Evolutionary conservation across 2,329 filamentous ascomycete species (phyloP).

Genomic region (Aureobasidium sp.): DNA sequence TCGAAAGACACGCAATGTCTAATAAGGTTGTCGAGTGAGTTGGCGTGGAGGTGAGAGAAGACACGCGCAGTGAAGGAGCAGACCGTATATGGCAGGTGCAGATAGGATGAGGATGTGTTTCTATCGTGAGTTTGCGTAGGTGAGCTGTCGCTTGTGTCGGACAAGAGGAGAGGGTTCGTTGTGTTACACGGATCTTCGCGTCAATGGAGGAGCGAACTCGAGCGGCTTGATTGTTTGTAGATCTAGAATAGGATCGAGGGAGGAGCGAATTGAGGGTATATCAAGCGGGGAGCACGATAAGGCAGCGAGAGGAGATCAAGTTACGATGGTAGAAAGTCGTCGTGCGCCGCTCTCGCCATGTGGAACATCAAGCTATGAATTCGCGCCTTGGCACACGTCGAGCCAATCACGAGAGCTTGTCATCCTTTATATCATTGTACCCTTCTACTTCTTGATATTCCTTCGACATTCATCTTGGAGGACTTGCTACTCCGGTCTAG

Average conservation of each 20-base stretch:
- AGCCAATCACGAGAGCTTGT: neutral
- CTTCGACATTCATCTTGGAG: neutral
- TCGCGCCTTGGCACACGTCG: constrained; percentile 6
- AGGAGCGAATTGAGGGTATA: neutral
- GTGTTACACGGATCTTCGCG: neutral
- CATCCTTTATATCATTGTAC: neutral
- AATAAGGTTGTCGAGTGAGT: neutral
- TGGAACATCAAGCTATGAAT: neutral
- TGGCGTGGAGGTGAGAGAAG: neutral
- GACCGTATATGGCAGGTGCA: neutral
- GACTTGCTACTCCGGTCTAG: neutral
- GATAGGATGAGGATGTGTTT: neutral
- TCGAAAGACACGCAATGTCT: constrained; percentile 5
- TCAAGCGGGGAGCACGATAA: constrained; percentile 7
- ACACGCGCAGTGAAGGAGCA: neutral
- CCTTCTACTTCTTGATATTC: neutral
- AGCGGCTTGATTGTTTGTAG: neutral
- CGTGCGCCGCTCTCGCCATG: constrained; percentile 3
- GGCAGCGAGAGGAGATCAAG: neutral
- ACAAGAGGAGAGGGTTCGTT: neutral
- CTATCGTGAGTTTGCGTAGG: neutral
- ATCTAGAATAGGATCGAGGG: neutral
- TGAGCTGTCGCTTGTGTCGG: constrained; percentile 9
- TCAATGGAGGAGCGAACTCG: neutral
- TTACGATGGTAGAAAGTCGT: constrained; percentile 9